These are phyloP conservation scores for Setaria viridis DNA, from an alignment of 202 grass and related monocot species.

Conservation along the genomic window DNA sequence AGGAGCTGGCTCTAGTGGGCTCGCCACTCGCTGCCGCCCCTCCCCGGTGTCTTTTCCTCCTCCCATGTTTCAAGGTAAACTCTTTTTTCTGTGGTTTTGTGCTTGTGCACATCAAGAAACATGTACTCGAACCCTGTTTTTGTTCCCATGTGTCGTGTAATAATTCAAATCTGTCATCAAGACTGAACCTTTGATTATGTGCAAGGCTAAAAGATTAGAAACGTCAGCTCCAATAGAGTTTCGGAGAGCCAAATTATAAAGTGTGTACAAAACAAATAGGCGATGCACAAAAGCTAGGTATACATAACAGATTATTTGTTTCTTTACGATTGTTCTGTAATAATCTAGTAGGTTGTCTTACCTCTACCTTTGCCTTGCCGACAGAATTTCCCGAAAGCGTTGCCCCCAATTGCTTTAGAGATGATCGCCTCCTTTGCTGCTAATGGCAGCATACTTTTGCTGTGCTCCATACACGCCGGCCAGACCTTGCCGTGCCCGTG, in stretches of 20 bases:
- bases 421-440: neutral
- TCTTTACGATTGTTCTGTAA: neutral
- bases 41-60: constrained; percentile 32
- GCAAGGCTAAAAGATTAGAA: neutral
- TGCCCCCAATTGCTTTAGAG: neutral
- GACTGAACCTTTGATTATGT: neutral
- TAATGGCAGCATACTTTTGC: neutral
- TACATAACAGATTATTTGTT: neutral
- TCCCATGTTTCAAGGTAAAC: constrained; percentile 39
- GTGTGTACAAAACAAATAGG: too few species aligned
- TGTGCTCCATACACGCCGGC: neutral
- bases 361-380: neutral
- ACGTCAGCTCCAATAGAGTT: neutral
- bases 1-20: constrained; percentile 46
- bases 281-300: too few species aligned
- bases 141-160: neutral
- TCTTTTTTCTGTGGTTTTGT: constrained; percentile 20
- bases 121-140: constrained; percentile 24
- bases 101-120: constrained; percentile 44
- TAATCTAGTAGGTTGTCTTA: neutral
- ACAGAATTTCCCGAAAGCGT: constrained; percentile 2
- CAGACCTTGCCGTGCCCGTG: neutral
- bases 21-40: constrained; percentile 37
- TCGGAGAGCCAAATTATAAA: neutral
- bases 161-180: neutral